These are phyloP conservation scores for Tetragonia tetragonoides DNA, from an alignment of 148 eudicot genomes.

Conservation along the genomic window DNA sequence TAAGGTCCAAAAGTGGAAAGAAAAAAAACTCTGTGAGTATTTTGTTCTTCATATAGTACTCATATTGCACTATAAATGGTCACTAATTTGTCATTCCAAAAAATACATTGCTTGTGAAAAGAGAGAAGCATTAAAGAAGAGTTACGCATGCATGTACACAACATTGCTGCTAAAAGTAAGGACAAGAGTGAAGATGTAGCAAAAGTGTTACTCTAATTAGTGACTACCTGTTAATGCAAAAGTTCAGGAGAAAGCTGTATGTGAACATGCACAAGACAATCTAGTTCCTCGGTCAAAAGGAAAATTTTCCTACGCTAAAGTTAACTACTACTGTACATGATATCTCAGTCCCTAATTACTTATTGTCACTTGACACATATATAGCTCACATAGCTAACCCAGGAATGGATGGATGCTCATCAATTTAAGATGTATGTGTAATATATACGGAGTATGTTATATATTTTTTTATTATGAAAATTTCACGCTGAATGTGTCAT, in stretches of 20 bases:
- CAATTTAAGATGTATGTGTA: background rate
- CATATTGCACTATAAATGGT: too few species aligned
- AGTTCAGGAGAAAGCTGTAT: slow-evolving; percentile 1
- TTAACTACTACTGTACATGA: background rate
- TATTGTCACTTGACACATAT: background rate
- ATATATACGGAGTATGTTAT: too few species aligned
- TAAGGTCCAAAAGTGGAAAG: too few species aligned
- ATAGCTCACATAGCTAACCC: background rate
- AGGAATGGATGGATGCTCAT: background rate
- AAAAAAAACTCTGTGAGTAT: too few species aligned
- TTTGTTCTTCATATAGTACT: too few species aligned
- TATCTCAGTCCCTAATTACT: background rate
- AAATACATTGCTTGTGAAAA: too few species aligned
- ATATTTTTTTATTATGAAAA: background rate
- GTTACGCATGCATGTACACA: too few species aligned
- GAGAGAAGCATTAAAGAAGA: too few species aligned
- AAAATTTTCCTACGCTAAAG: background rate
- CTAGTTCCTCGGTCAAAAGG: slow-evolving; percentile 14
- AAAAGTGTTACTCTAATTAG: slow-evolving; percentile 1
- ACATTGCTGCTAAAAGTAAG: slow-evolving; percentile 8
- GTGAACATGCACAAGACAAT: slow-evolving; percentile 11
- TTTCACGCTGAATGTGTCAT: background rate
- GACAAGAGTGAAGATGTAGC: slow-evolving; percentile 21
- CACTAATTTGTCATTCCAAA: too few species aligned
- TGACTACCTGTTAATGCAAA: slow-evolving; percentile 1